Evolutionary conservation across 2,329 filamentous ascomycete species (phyloP), one percentile per base, ranked within the genome.

Genomic region (Penicillium expansum): DNA sequence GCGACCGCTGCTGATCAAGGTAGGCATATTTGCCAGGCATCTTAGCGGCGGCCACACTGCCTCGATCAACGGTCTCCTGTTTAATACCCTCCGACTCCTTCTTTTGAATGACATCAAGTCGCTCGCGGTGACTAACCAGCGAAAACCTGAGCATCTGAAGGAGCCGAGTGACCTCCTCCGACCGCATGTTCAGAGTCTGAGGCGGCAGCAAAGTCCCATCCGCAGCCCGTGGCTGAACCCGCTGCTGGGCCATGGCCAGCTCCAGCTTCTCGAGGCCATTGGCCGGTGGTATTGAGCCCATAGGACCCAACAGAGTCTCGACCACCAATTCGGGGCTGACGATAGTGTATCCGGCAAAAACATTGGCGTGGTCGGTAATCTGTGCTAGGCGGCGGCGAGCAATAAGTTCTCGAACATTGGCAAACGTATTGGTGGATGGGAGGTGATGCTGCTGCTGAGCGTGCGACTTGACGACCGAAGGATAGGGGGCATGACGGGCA

Each of bases 351-450:
- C 74, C 74, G 55, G 75, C 75, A 55, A 75, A 75, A 27, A 74
- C 68, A 67, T 77, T 77, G 65, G 74, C 74, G 69, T 77, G 75
- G 57, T 77, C 75, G 64, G 74, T 76, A 57, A 77, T 77, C 58
- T 77, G 74, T 45, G 69, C 72, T 59, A 77, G 63, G 35, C 74
- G 73, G 27, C 74, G 74, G 27, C 75, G 75, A 61, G 74, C 73
- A 52, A 75, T 74, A 52, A 75, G 67, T 61, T 76, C 73, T 51
- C 73, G 70, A 44, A 75, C 72, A 61, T 73, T 74, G 69, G 72
- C 72, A 67, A 74, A 73, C 61, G 71, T 74, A 69, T 74, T 74
- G 64, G 69, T 62, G 58, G 72, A 67, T 48, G 68, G 67, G 51
- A 70, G 66, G 58, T 68, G 67, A 58, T 62, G 66, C 57, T 61